phyloP scores from a whole-genome alignment of 495 filamentous ascomycete species.

The Penicillium cinerascens region DNA sequence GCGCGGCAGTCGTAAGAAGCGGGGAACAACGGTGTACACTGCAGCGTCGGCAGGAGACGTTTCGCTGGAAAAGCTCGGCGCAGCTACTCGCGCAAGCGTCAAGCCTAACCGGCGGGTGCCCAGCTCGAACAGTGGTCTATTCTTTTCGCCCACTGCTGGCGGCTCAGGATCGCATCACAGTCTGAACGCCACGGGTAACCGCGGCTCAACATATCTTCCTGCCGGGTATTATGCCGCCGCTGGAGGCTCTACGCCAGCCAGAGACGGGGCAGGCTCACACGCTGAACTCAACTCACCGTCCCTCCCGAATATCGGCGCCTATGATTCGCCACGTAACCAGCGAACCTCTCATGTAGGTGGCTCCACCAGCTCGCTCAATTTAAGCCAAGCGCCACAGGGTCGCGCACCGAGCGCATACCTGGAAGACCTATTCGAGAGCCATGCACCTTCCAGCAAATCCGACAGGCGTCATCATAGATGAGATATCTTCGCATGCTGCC shows the following conservation, averaged over 20 bases:
- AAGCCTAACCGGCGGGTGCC: conserved; percentile 43
- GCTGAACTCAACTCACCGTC: conserved; percentile 55
- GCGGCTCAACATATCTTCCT: conserved; percentile 71
- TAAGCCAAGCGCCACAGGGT: conserved; percentile 61
- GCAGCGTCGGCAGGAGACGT: conserved; percentile 47
- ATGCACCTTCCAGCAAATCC: conserved; percentile 30
- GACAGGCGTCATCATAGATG: conserved; percentile 12
- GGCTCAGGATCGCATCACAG: conserved; percentile 27
- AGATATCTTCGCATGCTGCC: neutral
- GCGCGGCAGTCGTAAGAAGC: conserved; percentile 51
- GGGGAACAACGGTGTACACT: conserved; percentile 31
- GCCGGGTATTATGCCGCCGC: conserved; percentile 84
- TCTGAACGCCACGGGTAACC: conserved; percentile 39
- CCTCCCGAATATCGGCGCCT: conserved; percentile 35
- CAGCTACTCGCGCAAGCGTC: conserved; percentile 35
- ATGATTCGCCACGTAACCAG: conserved; percentile 28
- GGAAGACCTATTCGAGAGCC: conserved; percentile 84
- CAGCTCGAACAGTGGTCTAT: conserved; percentile 59
- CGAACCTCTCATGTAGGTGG: conserved; percentile 38
- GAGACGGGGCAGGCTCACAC: conserved; percentile 8
- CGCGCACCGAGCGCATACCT: conserved; percentile 88
- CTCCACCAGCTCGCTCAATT: conserved; percentile 68
- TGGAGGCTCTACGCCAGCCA: conserved; percentile 49
- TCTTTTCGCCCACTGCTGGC: conserved; percentile 91
- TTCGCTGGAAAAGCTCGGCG: conserved; percentile 52